Base-by-base conservation (phyloP, 1,284 basidiomycete genomes). In the Trametes polyzona region DNA sequence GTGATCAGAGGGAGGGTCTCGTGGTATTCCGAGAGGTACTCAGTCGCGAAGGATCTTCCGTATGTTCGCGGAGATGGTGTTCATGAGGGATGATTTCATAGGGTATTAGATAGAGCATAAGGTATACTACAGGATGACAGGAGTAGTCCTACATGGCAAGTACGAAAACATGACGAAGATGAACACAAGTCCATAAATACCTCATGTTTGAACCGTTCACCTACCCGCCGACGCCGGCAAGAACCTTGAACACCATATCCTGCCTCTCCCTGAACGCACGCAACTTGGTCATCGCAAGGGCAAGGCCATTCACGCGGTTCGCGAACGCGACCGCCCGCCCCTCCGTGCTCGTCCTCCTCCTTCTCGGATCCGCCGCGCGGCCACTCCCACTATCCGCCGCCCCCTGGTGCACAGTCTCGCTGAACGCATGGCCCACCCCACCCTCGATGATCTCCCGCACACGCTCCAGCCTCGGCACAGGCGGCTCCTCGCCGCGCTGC, bases 181-280 rank as follows among this genome's bases (percentile, higher is more conserved):
- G n/a, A n/a, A n/a, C n/a, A n/a, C n/a, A n/a, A n/a, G n/a, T n/a
- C n/a, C n/a, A n/a, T n/a, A n/a, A n/a, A n/a, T n/a, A n/a, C n/a
- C n/a, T n/a, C n/a, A n/a, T n/a, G n/a, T n/a, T n/a, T n/a, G n/a
- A n/a, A n/a, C n/a, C n/a, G n/a, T n/a, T n/a, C n/a, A n/a, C 6
- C 48, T 51, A 63, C 37, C 58, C 50, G n/a, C 58, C 63, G 21
- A 69, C 64, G 19, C 83, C 80, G 32, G 76, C 74, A 35, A 90
- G 72, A 8, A 92, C 83, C 68, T 82, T 82, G 69, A 93, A 93
- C 11, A 91, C 87, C 54, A 83, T 78, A 2, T 78, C 78, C 71
- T 92, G 88, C 48, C 89, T 70, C 65, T 92, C 87, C 62, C 76
- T 81, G 67, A 93, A 93, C 43, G 86, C 82, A 58, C 76, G 78